These are phyloP conservation scores for Neurospora sp. DNA, from an alignment of 495 filamentous ascomycete genomes.

Conservation along the genomic window DNA sequence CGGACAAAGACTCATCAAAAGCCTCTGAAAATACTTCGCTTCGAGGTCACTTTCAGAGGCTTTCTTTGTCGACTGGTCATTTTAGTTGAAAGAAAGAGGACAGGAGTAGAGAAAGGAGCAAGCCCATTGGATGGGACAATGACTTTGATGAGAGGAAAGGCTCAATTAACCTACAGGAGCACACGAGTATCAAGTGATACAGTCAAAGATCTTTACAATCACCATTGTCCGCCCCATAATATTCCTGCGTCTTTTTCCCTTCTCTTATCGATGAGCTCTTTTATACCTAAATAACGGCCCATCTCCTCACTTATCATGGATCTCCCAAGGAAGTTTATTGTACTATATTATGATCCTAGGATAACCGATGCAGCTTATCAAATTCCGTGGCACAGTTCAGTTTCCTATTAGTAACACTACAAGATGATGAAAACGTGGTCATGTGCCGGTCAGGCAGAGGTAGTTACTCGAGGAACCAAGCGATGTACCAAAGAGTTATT, in stretches of 20 bases:
- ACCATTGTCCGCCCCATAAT: background rate
- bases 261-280: background rate
- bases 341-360: background rate
- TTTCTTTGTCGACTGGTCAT: background rate
- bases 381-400: background rate
- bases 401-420: background rate
- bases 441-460: background rate
- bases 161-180: too few relatives aligned
- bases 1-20: background rate
- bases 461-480: background rate
- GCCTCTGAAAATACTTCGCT: background rate
- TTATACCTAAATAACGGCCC: background rate
- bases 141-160: background rate
- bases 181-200: background rate
- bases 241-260: background rate
- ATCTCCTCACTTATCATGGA: background rate
- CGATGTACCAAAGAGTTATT: background rate
- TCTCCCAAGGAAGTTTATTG: background rate
- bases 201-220: background rate
- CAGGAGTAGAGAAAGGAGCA: background rate
- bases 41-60: background rate
- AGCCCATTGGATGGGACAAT: background rate
- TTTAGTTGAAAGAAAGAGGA: background rate
- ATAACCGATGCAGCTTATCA: background rate
- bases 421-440: background rate